phyloP scores from a whole-genome alignment of 176 grass and related monocot genomes.

The Oryza officinalis region DNA sequence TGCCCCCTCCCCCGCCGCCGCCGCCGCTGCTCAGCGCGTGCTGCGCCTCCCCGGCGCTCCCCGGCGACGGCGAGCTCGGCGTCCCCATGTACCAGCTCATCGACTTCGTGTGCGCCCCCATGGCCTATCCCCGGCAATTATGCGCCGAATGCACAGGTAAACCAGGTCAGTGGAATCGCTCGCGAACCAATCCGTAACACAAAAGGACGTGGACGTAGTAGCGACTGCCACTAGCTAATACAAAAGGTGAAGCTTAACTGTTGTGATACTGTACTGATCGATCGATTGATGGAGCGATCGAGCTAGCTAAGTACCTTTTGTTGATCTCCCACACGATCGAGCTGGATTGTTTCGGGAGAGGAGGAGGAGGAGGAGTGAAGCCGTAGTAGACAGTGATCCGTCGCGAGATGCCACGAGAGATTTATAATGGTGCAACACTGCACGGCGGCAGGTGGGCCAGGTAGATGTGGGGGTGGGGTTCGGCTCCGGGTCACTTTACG shows the following conservation, averaged over 20 bases:
- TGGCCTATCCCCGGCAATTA: slow-evolving; percentile 6
- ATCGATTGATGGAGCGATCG: background rate
- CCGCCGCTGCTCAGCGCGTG: slow-evolving; percentile 44
- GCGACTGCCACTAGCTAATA: background rate
- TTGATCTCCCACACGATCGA: background rate
- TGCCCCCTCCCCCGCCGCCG: background rate
- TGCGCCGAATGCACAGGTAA: slow-evolving; percentile 17
- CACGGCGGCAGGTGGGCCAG: slow-evolving; percentile 27
- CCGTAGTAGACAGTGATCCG: background rate
- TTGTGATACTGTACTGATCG: background rate
- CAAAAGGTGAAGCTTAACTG: slow-evolving; percentile 21
- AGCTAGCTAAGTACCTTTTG: background rate
- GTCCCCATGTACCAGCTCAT: slow-evolving; percentile 46
- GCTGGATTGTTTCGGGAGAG: background rate
- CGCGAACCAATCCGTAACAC: background rate
- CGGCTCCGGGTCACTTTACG: slow-evolving; percentile 7
- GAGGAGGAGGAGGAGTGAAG: background rate
- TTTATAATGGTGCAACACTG: slow-evolving; percentile 15
- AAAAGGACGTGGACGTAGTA: slow-evolving; percentile 13
- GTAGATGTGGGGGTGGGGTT: background rate
- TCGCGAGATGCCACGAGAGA: background rate
- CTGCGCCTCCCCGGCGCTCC: slow-evolving; percentile 32
- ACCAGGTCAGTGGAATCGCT: background rate
- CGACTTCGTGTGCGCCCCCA: slow-evolving; percentile 39
- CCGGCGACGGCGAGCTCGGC: slow-evolving; percentile 26